A percentile compares a stretch with the other conserved stretches of the same genome.
phyloP scores from a whole-genome alignment of 2,329 filamentous ascomycete species.

The Trichophyton benhamiae region DNA sequence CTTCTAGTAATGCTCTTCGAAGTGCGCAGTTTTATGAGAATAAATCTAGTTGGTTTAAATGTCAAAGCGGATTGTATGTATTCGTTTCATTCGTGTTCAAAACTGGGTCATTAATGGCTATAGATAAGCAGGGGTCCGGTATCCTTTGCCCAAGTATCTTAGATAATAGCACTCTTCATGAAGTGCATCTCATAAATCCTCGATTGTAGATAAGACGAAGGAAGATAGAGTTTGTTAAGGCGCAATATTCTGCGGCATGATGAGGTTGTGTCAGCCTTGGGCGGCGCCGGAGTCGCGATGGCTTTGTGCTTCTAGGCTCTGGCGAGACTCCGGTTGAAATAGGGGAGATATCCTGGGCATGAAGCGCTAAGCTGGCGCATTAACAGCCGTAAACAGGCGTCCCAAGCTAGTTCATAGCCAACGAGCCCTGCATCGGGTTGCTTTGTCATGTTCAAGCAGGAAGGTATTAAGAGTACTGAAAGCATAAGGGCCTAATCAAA shows the following conservation, averaged over 20 bases:
- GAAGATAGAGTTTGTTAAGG: background rate
- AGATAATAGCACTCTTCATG: background rate
- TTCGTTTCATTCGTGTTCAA: background rate
- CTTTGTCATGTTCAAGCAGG: background rate
- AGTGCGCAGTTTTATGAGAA: background rate
- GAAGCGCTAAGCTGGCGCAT: background rate
- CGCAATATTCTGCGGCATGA: background rate
- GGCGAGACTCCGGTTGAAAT: background rate
- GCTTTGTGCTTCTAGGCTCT: background rate
- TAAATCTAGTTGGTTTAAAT: background rate
- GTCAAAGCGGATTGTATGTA: background rate
- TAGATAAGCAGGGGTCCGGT: background rate
- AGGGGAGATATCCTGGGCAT: background rate
- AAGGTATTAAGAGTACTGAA: background rate
- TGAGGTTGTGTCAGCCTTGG: background rate
- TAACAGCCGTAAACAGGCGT: too few species aligned
- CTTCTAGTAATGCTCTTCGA: background rate
- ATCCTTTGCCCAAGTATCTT: background rate
- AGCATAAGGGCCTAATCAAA: conserved; percentile 37
- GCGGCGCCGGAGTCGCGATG: background rate
- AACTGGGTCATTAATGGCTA: background rate
- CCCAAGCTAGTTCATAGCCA: too few species aligned
- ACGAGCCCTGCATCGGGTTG: background rate
- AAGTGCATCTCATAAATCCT: background rate
- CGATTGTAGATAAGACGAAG: background rate